Evolutionary conservation across 2,329 filamentous ascomycete species (phyloP).

Genomic region (Aureobasidium subglaciale): DNA sequence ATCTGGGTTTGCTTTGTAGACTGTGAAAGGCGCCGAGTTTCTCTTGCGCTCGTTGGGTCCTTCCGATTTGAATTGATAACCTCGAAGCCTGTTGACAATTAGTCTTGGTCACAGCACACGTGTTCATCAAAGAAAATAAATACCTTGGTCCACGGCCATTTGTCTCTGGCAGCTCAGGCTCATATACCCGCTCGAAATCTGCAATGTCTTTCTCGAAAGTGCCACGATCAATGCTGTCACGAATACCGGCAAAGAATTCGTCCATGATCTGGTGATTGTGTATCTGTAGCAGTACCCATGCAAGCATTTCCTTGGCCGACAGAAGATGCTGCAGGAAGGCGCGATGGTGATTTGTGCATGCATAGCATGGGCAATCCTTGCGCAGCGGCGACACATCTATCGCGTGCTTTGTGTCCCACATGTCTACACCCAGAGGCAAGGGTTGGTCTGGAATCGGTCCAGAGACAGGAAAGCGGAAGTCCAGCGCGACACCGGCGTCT

Average conservation of each 20-base stretch:
- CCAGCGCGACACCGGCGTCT: conserved; percentile 77
- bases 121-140: conserved; percentile 17
- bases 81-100: conserved; percentile 49
- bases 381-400: conserved; percentile 56
- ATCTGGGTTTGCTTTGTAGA: conserved; percentile 39
- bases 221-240: conserved; percentile 52
- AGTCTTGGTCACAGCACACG: not conserved
- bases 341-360: conserved; percentile 74
- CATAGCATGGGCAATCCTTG: conserved; percentile 66
- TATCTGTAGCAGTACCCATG: conserved; percentile 84
- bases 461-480: conserved; percentile 62
- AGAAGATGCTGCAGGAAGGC: conserved; percentile 86
- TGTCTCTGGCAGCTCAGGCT: conserved; percentile 61
- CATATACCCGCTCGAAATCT: conserved; percentile 62
- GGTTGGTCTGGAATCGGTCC: conserved; percentile 18
- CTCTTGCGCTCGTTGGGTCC: conserved; percentile 55
- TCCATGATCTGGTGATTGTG: conserved; percentile 76
- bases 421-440: conserved; percentile 62
- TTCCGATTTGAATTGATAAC: conserved; percentile 72
- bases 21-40: conserved; percentile 61
- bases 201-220: conserved; percentile 49
- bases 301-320: conserved; percentile 89
- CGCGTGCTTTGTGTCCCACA: conserved; percentile 61
- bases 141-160: conserved; percentile 70
- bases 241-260: conserved; percentile 65